A percentile compares a stretch with the other conserved stretches of the same genome.
Conservation (phyloP, 164 flowering plant species). For the Protea cynaroides region DNA sequence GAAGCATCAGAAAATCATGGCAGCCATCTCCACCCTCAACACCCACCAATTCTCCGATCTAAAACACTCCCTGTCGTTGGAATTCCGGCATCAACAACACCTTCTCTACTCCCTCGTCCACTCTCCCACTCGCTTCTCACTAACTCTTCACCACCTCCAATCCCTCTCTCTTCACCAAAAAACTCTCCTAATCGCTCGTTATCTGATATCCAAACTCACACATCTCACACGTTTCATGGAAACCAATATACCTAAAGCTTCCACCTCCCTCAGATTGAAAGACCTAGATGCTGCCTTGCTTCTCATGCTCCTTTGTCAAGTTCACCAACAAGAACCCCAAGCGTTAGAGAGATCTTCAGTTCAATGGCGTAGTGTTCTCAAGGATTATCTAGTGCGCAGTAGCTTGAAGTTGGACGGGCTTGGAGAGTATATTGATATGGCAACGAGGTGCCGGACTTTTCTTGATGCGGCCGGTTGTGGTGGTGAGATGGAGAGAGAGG, state of each 20-base stretch:
- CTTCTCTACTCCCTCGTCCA: constrained; percentile 57
- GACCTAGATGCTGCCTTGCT: constrained; percentile 65
- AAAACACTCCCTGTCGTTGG: constrained; percentile 32
- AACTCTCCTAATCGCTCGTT: constrained; percentile 57
- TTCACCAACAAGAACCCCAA: constrained; percentile 43
- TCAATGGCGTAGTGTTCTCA: constrained; percentile 40
- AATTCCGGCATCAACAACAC: constrained; percentile 45
- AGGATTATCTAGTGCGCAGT: constrained; percentile 10
- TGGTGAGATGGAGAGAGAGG: constrained; percentile 22
- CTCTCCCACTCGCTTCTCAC: constrained; percentile 52
- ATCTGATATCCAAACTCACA: constrained; percentile 54
- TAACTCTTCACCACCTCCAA: constrained; percentile 60
- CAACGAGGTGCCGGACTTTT: constrained; percentile 46
- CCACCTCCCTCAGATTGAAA: constrained; percentile 21
- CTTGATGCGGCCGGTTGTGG: constrained; percentile 21
- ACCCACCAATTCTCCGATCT: constrained; percentile 46
- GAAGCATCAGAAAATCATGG: constrained; percentile 28
- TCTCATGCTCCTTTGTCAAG: constrained; percentile 66
- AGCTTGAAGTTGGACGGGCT: constrained; percentile 30
- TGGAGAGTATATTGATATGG: constrained; percentile 32
- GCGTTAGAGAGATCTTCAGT: constrained; percentile 22
- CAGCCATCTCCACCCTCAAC: constrained; percentile 51
- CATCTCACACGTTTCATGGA: constrained; percentile 33
- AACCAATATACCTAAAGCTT: constrained; percentile 11
- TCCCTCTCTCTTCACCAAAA: constrained; percentile 66